Conservation (phyloP, 768 basidiomycete species). For the Lyophyllum atratum region DNA sequence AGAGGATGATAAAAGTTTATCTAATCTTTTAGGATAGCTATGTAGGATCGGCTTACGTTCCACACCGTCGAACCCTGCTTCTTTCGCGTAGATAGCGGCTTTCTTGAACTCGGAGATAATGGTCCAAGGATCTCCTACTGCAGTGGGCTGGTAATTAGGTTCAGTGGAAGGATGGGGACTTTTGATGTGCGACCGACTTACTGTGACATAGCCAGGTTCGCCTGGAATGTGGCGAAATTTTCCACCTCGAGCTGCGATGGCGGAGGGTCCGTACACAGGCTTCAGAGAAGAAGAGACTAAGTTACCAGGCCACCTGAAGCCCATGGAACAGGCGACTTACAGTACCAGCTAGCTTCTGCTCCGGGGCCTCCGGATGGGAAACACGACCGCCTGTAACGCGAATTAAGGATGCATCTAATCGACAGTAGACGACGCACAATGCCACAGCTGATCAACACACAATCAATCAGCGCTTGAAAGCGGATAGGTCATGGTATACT, state of each 20-base stretch:
- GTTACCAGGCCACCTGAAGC: background rate
- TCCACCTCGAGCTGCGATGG: slow-evolving; percentile 41
- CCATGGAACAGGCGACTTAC: slow-evolving; percentile 17
- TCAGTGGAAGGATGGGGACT: background rate
- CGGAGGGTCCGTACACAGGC: slow-evolving; percentile 48
- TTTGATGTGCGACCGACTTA: slow-evolving; percentile 18
- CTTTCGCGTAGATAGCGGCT: slow-evolving; percentile 49
- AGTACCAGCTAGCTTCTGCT: slow-evolving; percentile 37
- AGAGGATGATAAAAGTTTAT: background rate
- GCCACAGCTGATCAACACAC: slow-evolving; percentile 31
- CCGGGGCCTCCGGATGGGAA: slow-evolving; percentile 14
- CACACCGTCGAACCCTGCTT: slow-evolving; percentile 59
- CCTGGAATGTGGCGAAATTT: slow-evolving; percentile 42
- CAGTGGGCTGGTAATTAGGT: slow-evolving; percentile 33
- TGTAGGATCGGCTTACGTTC: slow-evolving; percentile 37
- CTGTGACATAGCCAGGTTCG: slow-evolving; percentile 39
- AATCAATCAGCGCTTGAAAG: background rate
- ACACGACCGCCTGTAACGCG: background rate
- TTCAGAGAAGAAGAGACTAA: slow-evolving; percentile 20
- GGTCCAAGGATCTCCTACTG: slow-evolving; percentile 40
- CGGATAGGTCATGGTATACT: background rate
- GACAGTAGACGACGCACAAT: slow-evolving; percentile 26
- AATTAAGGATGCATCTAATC: background rate
- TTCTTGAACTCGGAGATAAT: slow-evolving; percentile 41
- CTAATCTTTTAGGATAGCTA: too few relatives aligned